Evolutionary conservation across 2,329 filamentous ascomycete genomes (phyloP), one percentile per base, ranked within the genome.

Genomic region (Magnaporthiopsis rhizophila): DNA sequence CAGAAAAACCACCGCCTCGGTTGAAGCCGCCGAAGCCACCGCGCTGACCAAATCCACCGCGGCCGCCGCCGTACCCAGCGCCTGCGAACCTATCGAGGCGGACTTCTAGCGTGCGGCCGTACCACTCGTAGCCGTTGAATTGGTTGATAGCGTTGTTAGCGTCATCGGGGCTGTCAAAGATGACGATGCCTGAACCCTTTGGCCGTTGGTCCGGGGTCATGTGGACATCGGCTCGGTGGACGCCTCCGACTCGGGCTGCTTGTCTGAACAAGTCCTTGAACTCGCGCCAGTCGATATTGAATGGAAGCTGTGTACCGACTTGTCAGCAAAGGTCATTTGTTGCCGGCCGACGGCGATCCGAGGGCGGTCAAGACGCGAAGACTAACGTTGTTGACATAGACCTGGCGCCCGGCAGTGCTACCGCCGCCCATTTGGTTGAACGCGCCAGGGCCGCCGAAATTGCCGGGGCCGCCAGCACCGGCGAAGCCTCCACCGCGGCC

Each of bases 61-160:
- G 84, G 24, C 84, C 80, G 71, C 81, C 78, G 58, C 74, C 75
- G 65, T 76, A 76, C 36, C 78, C 81, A 24, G 78, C 77, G 66
- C 86, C 88, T 66, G 95, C 95, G 74, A 93, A 99, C 65, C 95
- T 90, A 74, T 99, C 95, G 77, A 98, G 94, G 67, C 95, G 92
- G 68, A 99, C 95, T 76, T 99, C 95, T 62, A 99, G 86, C 63
- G 88, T 81, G 65, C 95, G 90, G 13, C 95, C 95, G 76, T 98
- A 94, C 95, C 95, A 99, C 68, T 99, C 95, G 75, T 97, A 98
- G 65, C 95, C 95, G 74, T 98, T 97, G 83, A 98, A 99, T 70
- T 97, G 93, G 73, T 92, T 88, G 69, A 99, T 99, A 28, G 95
- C 95, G 73, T 92, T 97, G 69, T 92, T 91, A 58, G 95, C 94